Conservation (phyloP, 2,329 filamentous ascomycete species). For the Fusarium siculi region DNA sequence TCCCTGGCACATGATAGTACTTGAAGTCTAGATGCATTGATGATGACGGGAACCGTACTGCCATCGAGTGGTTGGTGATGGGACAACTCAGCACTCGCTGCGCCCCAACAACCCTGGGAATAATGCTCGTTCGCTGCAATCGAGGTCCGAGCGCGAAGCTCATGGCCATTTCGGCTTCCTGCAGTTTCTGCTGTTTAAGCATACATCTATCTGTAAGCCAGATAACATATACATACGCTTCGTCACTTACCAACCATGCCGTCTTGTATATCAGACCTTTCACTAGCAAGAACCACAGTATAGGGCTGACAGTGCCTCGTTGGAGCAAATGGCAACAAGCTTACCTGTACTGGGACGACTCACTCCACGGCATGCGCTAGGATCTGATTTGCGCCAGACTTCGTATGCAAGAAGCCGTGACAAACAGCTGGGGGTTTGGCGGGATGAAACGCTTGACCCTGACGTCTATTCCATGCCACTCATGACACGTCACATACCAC, state of each 20-base stretch:
- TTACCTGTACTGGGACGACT: not conserved
- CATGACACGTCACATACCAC: conserved; percentile 45
- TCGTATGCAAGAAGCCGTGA: conserved; percentile 34
- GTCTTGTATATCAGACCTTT: conserved; percentile 3
- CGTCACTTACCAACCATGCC: not conserved
- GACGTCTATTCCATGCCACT: conserved; percentile 38
- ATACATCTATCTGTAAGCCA: not conserved
- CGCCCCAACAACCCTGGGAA: conserved; percentile 18
- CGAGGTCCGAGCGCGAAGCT: not conserved
- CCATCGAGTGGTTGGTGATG: conserved; percentile 15
- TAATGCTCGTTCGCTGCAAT: conserved; percentile 2
- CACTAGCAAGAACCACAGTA: conserved; percentile 1
- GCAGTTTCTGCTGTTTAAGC: not conserved
- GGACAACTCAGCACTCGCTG: conserved; percentile 38
- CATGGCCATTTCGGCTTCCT: not conserved
- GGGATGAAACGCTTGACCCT: conserved; percentile 44
- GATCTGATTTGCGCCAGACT: conserved; percentile 35
- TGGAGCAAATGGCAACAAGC: conserved; percentile 21
- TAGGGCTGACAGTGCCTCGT: conserved; percentile 25
- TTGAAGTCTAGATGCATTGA: not conserved
- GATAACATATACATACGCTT: not conserved
- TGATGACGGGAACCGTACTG: not conserved
- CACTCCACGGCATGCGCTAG: conserved; percentile 18
- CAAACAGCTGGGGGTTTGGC: conserved; percentile 38
- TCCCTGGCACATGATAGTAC: conserved; percentile 21